A percentile compares a stretch with the other conserved stretches of the same genome.
phyloP scores from a whole-genome alignment of 2,329 filamentous ascomycete genomes.

The Stachybotrys chartarum region DNA sequence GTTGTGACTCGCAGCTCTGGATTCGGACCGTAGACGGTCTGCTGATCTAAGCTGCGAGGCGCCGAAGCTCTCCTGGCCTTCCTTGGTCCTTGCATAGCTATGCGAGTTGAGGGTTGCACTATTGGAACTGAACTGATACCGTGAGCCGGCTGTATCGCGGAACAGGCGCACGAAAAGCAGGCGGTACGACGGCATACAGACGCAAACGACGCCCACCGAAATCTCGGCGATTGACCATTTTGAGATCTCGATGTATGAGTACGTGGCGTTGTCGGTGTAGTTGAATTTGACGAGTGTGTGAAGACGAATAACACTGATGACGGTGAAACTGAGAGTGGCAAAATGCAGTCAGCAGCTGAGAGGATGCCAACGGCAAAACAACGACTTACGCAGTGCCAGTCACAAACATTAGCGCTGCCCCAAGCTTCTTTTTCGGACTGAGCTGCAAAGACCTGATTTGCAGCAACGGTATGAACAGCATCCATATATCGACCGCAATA shows the following conservation, averaged over 20 bases:
- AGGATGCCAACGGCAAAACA: background rate
- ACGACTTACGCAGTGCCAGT: slow-evolving; percentile 25
- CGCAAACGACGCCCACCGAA: slow-evolving; percentile 24
- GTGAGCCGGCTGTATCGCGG: slow-evolving; percentile 14
- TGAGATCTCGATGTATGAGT: slow-evolving; percentile 15
- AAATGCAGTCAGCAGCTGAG: background rate
- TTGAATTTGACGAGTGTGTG: slow-evolving; percentile 17
- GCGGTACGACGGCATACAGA: slow-evolving; percentile 21
- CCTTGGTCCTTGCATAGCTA: background rate
- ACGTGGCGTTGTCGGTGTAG: slow-evolving; percentile 17
- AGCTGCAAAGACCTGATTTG: slow-evolving; percentile 26
- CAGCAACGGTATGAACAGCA: slow-evolving; percentile 35
- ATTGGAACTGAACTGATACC: background rate
- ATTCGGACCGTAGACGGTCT: background rate
- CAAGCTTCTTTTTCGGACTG: slow-evolving; percentile 31
- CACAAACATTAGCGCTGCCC: slow-evolving; percentile 33
- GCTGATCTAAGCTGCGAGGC: background rate
- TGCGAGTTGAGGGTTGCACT: background rate
- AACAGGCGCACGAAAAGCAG: slow-evolving; percentile 21
- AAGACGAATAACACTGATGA: slow-evolving; percentile 23
- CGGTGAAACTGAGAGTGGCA: slow-evolving; percentile 15
- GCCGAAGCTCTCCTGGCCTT: background rate
- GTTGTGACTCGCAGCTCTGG: background rate
- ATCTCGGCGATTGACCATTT: slow-evolving; percentile 24
- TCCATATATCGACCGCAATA: slow-evolving; percentile 37